Base-by-base conservation (phyloP, 441 rosid species). In the Aleurites moluccanus region DNA sequence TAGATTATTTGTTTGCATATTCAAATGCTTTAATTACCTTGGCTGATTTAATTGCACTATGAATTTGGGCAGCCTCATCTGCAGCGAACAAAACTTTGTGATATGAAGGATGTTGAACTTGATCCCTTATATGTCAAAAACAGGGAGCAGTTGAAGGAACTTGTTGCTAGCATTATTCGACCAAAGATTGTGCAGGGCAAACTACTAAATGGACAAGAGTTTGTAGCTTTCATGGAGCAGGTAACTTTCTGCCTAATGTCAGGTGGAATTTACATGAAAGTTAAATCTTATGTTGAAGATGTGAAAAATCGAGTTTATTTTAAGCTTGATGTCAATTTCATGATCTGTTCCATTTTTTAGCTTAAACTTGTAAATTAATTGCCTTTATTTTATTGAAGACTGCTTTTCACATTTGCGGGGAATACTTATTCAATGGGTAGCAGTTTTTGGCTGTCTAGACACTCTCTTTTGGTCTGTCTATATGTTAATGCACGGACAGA, bases 151-250 rank as follows among this genome's bases (percentile, higher is more conserved):
- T 76, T 96, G 89, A 96, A 96, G 84, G 82, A 86, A 75, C 82
- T 96, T 53, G 97, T 96, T 75, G 80, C 90, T 59, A 90, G 93
- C 83, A 81, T 91, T 70, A 80, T 89, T 78, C 97, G 83, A 44
- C 98, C 99, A 70, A 96, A 96, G 90, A 81, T 93, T 82, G 98
- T 96, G 85, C 98, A 88, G 81, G 97, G 97, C 6, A 96, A 86
- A 82, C 62, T 82, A 73, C 85, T 96, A 42, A 92, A 89, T 72
- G 99, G 99, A 70, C 87, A 92, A 81, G 99, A 93, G 86, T 96
- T 96, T 80, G 93, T 96, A 35, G 75, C 91, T 72, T 96, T 96
- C 88, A 81, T 96, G 57, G 92, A 90, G 82, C 98, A 93, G 98
- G 99, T 96, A 84, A 67, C 73, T 79, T 67, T 67, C 25, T 53